Conservation (phyloP, 345 rosid genomes). For the Streptanthus diversifolius region DNA sequence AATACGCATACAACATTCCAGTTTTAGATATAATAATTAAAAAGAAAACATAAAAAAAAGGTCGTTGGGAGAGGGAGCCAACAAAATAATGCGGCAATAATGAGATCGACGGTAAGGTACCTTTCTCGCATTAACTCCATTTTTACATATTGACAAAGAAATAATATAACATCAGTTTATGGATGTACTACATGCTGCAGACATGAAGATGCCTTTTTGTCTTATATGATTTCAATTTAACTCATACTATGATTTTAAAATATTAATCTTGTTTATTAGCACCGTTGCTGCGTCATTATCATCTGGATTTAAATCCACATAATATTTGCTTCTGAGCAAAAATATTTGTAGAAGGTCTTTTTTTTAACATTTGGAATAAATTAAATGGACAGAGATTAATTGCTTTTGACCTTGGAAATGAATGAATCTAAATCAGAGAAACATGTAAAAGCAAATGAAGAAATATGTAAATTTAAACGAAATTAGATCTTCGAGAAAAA, state of each 20-base stretch:
- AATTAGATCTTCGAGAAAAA: neutral
- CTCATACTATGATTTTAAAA: neutral
- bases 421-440: neutral
- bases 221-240: neutral
- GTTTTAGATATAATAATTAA: neutral
- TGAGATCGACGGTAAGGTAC: neutral
- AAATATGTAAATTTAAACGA: neutral
- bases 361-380: neutral
- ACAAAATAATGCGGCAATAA: conserved; percentile 10
- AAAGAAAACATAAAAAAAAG: neutral
- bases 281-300: too few relatives aligned
- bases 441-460: neutral
- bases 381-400: neutral
- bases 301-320: neutral
- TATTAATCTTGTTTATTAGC: neutral
- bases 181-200: neutral
- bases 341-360: neutral
- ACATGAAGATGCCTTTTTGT: neutral
- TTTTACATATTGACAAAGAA: neutral
- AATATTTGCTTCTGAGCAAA: neutral
- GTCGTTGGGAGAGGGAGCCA: neutral
- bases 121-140: neutral
- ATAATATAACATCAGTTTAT: neutral
- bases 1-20: neutral
- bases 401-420: neutral